Base-by-base conservation (phyloP, 352 stramenopile species). In the Pythium vanterpoolii region DNA sequence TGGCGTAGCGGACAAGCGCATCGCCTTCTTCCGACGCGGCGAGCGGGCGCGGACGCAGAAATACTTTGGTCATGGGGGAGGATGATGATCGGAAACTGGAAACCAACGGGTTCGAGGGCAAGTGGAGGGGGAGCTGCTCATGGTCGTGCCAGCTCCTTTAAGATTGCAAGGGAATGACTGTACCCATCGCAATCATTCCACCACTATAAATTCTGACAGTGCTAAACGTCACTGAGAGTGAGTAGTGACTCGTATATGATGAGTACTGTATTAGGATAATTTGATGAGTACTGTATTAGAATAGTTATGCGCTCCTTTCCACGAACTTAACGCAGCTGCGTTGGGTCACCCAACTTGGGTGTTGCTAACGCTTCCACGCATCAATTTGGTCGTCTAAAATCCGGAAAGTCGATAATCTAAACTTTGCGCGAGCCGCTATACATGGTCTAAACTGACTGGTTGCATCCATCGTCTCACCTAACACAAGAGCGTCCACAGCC, bases 31-130 rank as follows among this genome's bases (percentile, higher is more conserved):
- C 66, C 2, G 66, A 68, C 1, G 16, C 43, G n/a, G 66, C 66
- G 14, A 75, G 57, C 1, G 72, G 72, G 39, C 72, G 72, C 5
- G 71, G 71, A 44, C 71, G 71, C 4, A 78, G 49, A 30, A 66
- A 78, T 49, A 78, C 71, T 24, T 76, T 72, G 54, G 64, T 69
- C 71, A 78, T 78, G 19, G 10, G 39, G n/a, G 31, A 2, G 45
- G 23, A 13, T 5, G 18, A 5, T 1, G 28, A n/a, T n/a, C n/a
- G 10, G 27, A 28, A 52, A n/a, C 11, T 27, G 39, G 18, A 46
- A 24, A 46, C 5, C 19, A 2, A 9, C 7, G 42, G n/a, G 34
- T 16, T 18, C 6, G 34, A 40, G 34, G 36, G 14, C 5, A 11
- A 27, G 9, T 11, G 40, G n/a, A n/a, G n/a, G n/a, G n/a, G n/a